A percentile compares a stretch with the other conserved stretches of the same genome.
Evolutionary conservation across 805 yeast species (phyloP).

Genomic region (Isabelozyma pseudorhagii): DNA sequence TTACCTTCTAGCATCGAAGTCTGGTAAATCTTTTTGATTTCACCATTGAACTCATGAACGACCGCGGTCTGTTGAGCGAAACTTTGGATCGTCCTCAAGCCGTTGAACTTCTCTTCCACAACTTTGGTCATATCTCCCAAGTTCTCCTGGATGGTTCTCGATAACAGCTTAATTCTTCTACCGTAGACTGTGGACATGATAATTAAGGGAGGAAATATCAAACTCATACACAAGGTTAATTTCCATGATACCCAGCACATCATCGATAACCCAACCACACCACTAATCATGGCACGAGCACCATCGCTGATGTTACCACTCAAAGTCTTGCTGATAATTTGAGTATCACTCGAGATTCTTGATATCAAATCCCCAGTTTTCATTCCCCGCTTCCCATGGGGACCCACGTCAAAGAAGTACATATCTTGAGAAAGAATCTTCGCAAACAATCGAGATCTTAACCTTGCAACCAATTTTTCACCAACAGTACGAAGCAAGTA

Average conservation of each 20-base stretch:
- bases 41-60: conserved; percentile 68
- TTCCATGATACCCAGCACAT: conserved; percentile 85
- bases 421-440: conserved; percentile 83
- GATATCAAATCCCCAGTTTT: conserved; percentile 91
- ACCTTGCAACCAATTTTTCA: conserved; percentile 80
- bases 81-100: conserved; percentile 82
- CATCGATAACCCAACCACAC: conserved; percentile 85
- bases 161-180: conserved; percentile 65
- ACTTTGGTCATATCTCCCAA: conserved; percentile 85
- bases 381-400: conserved; percentile 24
- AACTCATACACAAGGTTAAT: conserved; percentile 74
- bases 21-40: conserved; percentile 60
- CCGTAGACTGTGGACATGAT: conserved; percentile 82
- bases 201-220: conserved; percentile 80
- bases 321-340: conserved; percentile 78
- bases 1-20: conserved; percentile 79
- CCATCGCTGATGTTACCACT: conserved; percentile 93
- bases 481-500: conserved; percentile 74
- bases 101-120: conserved; percentile 86
- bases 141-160: conserved; percentile 76
- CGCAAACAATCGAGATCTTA: conserved; percentile 73
- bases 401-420: conserved; percentile 79
- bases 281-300: conserved; percentile 76
- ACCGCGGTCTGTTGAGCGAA: conserved; percentile 84
- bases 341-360: conserved; percentile 82